Evolutionary conservation across 2,329 filamentous ascomycete species (phyloP), one percentile per base, ranked within the genome.

Genomic region (Neonectria faginata): DNA sequence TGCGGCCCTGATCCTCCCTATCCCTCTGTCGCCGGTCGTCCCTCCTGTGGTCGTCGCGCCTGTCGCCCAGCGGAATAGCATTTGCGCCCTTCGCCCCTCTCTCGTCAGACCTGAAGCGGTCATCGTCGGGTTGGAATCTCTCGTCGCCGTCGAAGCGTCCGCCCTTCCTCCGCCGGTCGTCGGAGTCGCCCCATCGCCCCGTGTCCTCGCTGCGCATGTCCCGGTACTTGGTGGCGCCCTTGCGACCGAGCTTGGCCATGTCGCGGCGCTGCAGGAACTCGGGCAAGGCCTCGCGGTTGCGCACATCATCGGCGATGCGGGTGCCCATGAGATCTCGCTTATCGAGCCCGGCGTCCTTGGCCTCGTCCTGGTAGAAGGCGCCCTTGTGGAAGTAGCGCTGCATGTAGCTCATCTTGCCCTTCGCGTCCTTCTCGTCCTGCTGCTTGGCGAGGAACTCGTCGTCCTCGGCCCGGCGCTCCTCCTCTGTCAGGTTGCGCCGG

Each of bases 341-440:
- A 67, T 92, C 89, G 50, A 97, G 83, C 1, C 93, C 92, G 67
- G 92, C 89, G 16, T 88, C 89, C 71, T 90, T 88, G 56, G 90
- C 86, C 72, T 97, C 92, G 57, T 94, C 93, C 70, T 91, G 92
- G 83, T 93, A 98, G 82, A 98, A 99, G 16, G 96, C 96, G 53
- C 96, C 96, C 81, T 94, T 95, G 84, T 99, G 96, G 79, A 93
- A 94, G 82, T 98, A 99, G 77, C 94, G 94, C 76, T 97, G 94
- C 92, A 98, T 93, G 78, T 89, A 97, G 2, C 87, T 87, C 85
- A 96, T 93, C 80, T 95, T 91, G 57, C 93, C 93, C 65, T 91
- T 90, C 55, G 84, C 79, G 66, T 92, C 89, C 73, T 92, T 92
- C 67, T 97, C 94, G 67, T 92, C 91, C 71, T 91, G 89, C 79